Evolutionary conservation across 2,329 filamentous ascomycete species (phyloP), one percentile per base, ranked within the genome.

Genomic region (Graphilbum ipis-grandicollis): DNA sequence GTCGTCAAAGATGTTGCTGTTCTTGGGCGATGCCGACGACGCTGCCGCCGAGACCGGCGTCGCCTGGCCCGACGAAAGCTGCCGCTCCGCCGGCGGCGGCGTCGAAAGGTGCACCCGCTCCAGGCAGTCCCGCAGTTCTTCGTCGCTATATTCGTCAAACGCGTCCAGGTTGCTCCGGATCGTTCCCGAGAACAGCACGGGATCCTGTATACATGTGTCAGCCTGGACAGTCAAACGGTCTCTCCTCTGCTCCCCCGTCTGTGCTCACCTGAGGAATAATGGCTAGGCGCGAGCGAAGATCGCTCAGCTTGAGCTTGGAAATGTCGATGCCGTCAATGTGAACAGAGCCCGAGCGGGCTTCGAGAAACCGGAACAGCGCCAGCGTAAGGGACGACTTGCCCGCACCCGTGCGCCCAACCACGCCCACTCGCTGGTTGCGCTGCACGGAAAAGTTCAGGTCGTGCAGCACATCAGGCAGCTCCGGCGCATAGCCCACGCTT

Each of bases 161-260:
- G 81, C 76, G 49, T 90, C 82, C 5, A 90, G 64, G 48, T 88
- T 88, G 31, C 66, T 73, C 31, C 81, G 67, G 17, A 90, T 61
- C 0, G 80, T 85, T 18, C 83, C 82, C 1, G 76, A 81, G 56
- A 90, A 88, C 7, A 90, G 64, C 1, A 86, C 79, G 0, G 82
- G 81, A 45, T 88, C 81, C 56, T 85, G 36, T 10, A 12, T 5
- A 5, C 19, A 4, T 13, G 25, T 23, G 36, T 49, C 36, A 48
- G 44, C 35, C 13, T 8, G 3, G n/a, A n/a, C n/a, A n/a, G n/a
- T n/a, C n/a, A n/a, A n/a, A n/a, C n/a, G n/a, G n/a, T n/a, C n/a
- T 31, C 29, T 9, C 15, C 14, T 31, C n/a, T 33, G 31, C 17
- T 12, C 6, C 31, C 28, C 21, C 13, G 5, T 10, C 31, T 18